Percentiles rank a stretch among this genome's conserved stretches.
Conservation (phyloP, 164 flowering plant species). For the Vitis amurensis region DNA sequence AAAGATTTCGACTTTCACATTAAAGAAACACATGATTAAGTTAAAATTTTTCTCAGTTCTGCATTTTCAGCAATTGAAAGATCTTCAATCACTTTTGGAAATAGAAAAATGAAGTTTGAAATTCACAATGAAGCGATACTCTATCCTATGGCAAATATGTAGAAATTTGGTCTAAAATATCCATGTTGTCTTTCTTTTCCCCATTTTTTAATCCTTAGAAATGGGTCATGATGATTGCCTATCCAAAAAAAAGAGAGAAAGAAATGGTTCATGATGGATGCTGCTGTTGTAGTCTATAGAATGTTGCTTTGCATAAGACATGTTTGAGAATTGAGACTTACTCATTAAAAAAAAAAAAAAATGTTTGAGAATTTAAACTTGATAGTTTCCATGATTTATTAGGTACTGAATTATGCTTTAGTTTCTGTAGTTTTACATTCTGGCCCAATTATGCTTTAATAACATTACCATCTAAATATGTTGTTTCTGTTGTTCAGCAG, state of each 20-base stretch:
- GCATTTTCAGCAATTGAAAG: too few species aligned
- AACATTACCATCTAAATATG: too few species aligned
- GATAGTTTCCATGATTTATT: not conserved
- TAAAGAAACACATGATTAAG: not conserved
- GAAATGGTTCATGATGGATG: not conserved
- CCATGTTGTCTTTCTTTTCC: not conserved
- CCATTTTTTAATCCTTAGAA: not conserved
- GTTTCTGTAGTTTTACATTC: not conserved
- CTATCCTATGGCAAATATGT: not conserved
- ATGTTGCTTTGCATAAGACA: too few species aligned
- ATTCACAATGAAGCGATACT: not conserved
- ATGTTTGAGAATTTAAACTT: too few species aligned
- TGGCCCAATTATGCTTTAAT: not conserved
- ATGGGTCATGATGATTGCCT: not conserved
- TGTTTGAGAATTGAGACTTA: too few species aligned
- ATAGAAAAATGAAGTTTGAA: not conserved
- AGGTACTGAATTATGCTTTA: not conserved
- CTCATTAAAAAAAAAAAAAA: too few species aligned
- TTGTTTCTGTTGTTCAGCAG: conserved; percentile 15
- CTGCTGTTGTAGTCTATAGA: not conserved
- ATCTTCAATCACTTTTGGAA: too few species aligned
- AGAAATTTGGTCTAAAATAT: not conserved
- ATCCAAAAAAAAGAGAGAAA: too few species aligned
- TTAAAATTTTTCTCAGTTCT: not conserved
- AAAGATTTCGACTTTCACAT: too few species aligned